Evolutionary conservation across 2,329 filamentous ascomycete genomes (phyloP), one percentile per base, ranked within the genome.

Genomic region (Huntiella abstrusa): DNA sequence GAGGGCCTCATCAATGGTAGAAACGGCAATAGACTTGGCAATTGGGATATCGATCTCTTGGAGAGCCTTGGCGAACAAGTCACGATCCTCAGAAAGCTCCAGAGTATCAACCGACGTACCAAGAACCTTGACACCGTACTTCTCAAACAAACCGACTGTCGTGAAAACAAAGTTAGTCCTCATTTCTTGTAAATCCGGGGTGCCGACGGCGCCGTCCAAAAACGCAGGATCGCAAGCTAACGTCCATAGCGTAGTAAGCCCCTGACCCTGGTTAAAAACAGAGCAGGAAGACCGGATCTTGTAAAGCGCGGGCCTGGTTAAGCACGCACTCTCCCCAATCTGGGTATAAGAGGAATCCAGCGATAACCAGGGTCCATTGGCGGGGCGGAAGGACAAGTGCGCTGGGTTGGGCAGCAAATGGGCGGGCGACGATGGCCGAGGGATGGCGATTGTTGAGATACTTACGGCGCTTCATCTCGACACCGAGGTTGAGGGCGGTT

Each of bases 31-130:
- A 5, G 87, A 95, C 66, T 95, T 83, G 47, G 91, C 91, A 57
- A 96, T 95, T 50, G 91, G 91, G 55, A 96, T 96, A 59, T 95
- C 72, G 60, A 98, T 98, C 69, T 96, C 88, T 56, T 93, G 87
- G 51, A 98, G 72, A 43, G 91, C 91, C 67, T 92, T 87, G 51
- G 88, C 78, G 62, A 98, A 98, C 53, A 96, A 73, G 59, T 96
- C 91, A 68, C 91, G 80, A 62, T 98, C 91, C 66, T 53, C 51
- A 58, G 80, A 88, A 47, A 87, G 83, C 71, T 95, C 86, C 49
- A 98, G 72, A 15, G 91, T 96, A 64, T 84, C 80, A 59, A 96
- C 81, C 62, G 84, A 92, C 41, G 91, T 98, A 60, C 91, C 91
- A 45, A 98, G 75, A 41, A 98, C 91, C 65, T 84, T 88, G 61